Percentiles rank a stretch among this genome's conserved stretches.
Conservation (phyloP, 208 protist genomes). For the Angomonas deanei region DNA sequence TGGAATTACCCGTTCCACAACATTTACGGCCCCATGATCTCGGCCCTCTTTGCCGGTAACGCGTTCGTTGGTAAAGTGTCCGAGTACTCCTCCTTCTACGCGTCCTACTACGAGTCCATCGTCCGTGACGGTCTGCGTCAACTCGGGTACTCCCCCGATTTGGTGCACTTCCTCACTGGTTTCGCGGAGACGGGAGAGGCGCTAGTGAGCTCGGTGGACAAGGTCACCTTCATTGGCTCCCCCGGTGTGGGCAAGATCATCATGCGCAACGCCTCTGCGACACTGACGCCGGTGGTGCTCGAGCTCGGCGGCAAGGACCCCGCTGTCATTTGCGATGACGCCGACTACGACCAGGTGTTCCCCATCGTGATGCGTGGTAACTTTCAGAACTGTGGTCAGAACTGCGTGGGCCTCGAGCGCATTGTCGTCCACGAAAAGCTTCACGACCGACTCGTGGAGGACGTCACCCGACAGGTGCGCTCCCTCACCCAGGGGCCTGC, state of each 20-base stretch:
- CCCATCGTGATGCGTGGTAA: slow-evolving; percentile 86
- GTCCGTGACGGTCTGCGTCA: slow-evolving; percentile 80
- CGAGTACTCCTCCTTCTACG: slow-evolving; percentile 91
- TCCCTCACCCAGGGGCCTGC: slow-evolving; percentile 77
- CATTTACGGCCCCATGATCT: slow-evolving; percentile 91
- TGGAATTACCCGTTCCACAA: slow-evolving; percentile 97
- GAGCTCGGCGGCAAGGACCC: slow-evolving; percentile 96
- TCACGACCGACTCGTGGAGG: slow-evolving; percentile 81
- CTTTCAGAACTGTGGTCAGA: slow-evolving; percentile 94
- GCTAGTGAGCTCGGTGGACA: slow-evolving; percentile 85
- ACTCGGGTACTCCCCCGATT: slow-evolving; percentile 85
- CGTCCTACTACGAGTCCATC: slow-evolving; percentile 90
- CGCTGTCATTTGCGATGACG: slow-evolving; percentile 88
- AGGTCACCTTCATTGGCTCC: slow-evolving; percentile 91
- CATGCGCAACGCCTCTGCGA: slow-evolving; percentile 87
- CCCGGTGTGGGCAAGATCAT: slow-evolving; percentile 85
- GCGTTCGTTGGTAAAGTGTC: slow-evolving; percentile 93
- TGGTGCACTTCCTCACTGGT: slow-evolving; percentile 91
- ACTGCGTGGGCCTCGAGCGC: slow-evolving; percentile 87
- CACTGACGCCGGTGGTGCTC: slow-evolving; percentile 91
- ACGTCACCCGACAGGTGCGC: slow-evolving; percentile 45
- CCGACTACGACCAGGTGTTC: slow-evolving; percentile 84
- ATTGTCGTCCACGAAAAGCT: slow-evolving; percentile 83
- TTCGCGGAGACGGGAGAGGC: slow-evolving; percentile 90
- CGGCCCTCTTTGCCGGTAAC: slow-evolving; percentile 93